These are phyloP conservation scores for Mycena floridula DNA, from an alignment of 768 basidiomycete species.

Conservation along the genomic window DNA sequence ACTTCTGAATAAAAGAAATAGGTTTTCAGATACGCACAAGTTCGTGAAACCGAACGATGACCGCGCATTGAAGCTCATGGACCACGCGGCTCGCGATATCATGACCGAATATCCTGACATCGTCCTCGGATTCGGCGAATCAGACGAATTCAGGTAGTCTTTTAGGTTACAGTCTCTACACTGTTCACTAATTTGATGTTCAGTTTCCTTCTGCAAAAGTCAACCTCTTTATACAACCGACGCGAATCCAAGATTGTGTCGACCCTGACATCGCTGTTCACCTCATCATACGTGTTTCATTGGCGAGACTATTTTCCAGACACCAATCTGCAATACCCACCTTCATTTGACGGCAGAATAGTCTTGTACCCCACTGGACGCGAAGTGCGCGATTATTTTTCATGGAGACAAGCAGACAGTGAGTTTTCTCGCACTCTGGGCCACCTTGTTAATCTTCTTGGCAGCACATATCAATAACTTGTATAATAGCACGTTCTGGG, in stretches of 20 bases:
- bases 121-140: conserved; percentile 88
- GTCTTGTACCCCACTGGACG: conserved; percentile 70
- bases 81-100: conserved; percentile 73
- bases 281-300: conserved; percentile 82
- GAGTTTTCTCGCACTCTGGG: conserved; percentile 20
- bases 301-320: conserved; percentile 81
- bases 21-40: conserved; percentile 77
- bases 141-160: conserved; percentile 87
- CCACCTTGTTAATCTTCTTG: conserved; percentile 9
- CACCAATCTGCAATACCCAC: conserved; percentile 69
- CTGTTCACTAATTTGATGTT: conserved; percentile 3
- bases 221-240: conserved; percentile 76
- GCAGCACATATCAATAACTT: conserved; percentile 96
- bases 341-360: conserved; percentile 89
- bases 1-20: conserved; percentile 26
- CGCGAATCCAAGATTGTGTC: conserved; percentile 83
- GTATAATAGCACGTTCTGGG: conserved; percentile 96
- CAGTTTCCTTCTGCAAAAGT: conserved; percentile 83
- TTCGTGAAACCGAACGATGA: conserved; percentile 92
- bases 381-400: conserved; percentile 85
- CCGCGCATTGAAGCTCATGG: conserved; percentile 86
- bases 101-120: conserved; percentile 85
- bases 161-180: neutral
- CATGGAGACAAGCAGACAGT: conserved; percentile 98
- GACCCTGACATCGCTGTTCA: conserved; percentile 80